These are phyloP conservation scores for Raffaelea arxii DNA, from an alignment of 2,329 filamentous ascomycete genomes.

Conservation along the genomic window DNA sequence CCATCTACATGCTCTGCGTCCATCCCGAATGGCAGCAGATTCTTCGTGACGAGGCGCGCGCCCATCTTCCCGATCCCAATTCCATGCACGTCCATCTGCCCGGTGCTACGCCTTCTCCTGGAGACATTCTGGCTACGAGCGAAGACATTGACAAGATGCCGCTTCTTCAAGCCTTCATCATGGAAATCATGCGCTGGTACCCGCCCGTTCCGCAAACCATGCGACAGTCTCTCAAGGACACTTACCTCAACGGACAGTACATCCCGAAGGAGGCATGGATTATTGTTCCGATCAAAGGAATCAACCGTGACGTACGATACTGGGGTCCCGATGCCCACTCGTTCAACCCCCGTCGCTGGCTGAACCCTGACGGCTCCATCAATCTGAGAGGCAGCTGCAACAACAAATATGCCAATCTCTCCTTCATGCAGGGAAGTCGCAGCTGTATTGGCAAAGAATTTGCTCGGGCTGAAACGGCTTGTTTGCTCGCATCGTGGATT, in stretches of 20 bases:
- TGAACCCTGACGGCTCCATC: slow-evolving; percentile 26
- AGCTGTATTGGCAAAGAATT: slow-evolving; percentile 79
- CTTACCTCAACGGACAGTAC: slow-evolving; percentile 51
- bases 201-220: slow-evolving; percentile 62
- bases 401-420: slow-evolving; percentile 71
- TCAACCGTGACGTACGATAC: slow-evolving; percentile 57
- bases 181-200: slow-evolving; percentile 65
- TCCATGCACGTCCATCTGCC: slow-evolving; percentile 21
- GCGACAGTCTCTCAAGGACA: slow-evolving; percentile 54
- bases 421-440: slow-evolving; percentile 77
- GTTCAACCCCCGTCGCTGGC: slow-evolving; percentile 76
- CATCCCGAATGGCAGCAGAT: slow-evolving; percentile 55
- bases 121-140: slow-evolving; percentile 25
- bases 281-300: slow-evolving; percentile 53
- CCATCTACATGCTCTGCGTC: slow-evolving; percentile 57
- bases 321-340: slow-evolving; percentile 69
- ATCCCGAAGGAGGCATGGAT: slow-evolving; percentile 64
- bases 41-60: slow-evolving; percentile 59
- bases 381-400: slow-evolving; percentile 54
- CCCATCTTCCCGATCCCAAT: slow-evolving; percentile 50
- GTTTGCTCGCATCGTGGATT: slow-evolving; percentile 66
- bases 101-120: slow-evolving; percentile 9
- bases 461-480: slow-evolving; percentile 76
- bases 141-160: slow-evolving; percentile 61
- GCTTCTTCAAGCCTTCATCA: slow-evolving; percentile 71